A percentile compares a stretch with the other conserved stretches of the same genome.
phyloP scores from a whole-genome alignment of 1,139 yeast genomes.

The Nadsonia commutata region DNA sequence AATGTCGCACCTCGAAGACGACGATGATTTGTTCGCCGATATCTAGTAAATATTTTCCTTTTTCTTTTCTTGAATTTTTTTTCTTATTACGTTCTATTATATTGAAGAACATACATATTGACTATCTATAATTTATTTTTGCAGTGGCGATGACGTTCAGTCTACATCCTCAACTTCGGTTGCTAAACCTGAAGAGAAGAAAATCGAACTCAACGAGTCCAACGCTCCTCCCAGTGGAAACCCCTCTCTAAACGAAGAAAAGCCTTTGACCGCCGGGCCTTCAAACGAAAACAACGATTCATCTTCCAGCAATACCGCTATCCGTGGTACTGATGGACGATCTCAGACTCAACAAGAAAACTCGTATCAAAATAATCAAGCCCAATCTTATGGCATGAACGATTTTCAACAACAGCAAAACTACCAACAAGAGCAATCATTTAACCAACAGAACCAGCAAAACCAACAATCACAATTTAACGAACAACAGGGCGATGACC shows the following conservation, averaged over 20 bases:
- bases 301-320: not conserved
- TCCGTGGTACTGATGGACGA: too few relatives aligned
- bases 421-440: slow-evolving; percentile 1
- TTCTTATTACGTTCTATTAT: not conserved
- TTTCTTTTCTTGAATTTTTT: slow-evolving; percentile 2
- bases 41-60: slow-evolving; percentile 32
- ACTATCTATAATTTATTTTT: not conserved
- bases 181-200: not conserved
- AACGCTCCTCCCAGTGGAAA: not conserved
- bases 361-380: not conserved
- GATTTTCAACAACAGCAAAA: not conserved
- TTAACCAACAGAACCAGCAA: not conserved
- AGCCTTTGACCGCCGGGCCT: not conserved
- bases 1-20: slow-evolving; percentile 63
- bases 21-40: slow-evolving; percentile 70
- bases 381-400: not conserved
- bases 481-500: not conserved
- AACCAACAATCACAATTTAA: not conserved
- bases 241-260: not conserved
- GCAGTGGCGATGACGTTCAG: not conserved
- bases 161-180: not conserved
- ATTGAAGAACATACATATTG: slow-evolving; percentile 2
- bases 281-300: not conserved
- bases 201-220: not conserved
- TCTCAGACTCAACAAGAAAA: not conserved